Evolutionary conservation across 2,329 filamentous ascomycete species (phyloP).

Genomic region (Ophiostoma sp.): DNA sequence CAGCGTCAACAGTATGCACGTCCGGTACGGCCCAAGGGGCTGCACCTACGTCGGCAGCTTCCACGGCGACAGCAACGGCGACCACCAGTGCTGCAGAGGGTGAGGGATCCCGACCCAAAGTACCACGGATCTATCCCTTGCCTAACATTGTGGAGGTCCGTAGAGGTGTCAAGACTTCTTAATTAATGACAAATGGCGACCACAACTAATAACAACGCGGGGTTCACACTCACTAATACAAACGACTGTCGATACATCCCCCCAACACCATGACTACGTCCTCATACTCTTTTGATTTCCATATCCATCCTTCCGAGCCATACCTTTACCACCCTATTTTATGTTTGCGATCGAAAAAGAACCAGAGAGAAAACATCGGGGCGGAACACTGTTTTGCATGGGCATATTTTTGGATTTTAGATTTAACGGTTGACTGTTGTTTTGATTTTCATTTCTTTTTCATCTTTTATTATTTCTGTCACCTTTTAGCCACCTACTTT

Average conservation of each 20-base stretch:
- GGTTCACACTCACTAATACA: neutral
- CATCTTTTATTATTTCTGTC: neutral
- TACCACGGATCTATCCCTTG: conserved; percentile 43
- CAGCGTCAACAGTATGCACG: conserved; percentile 27
- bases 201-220: too few species aligned
- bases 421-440: neutral
- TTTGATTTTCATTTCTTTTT: neutral
- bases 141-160: conserved; percentile 42
- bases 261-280: neutral
- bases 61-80: conserved; percentile 31
- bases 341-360: conserved; percentile 1
- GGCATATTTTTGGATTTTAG: neutral
- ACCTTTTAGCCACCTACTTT: neutral
- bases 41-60: conserved; percentile 24
- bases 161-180: conserved; percentile 35
- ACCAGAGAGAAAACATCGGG: neutral
- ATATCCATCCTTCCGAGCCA: neutral
- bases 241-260: neutral
- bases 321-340: neutral
- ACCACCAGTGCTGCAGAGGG: conserved; percentile 27
- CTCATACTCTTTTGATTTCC: neutral
- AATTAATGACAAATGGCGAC: neutral
- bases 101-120: conserved; percentile 36
- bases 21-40: conserved; percentile 27
- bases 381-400: neutral